Conservation (phyloP, 2,329 filamentous ascomycete genomes). For the Fonsecaea monophora region DNA sequence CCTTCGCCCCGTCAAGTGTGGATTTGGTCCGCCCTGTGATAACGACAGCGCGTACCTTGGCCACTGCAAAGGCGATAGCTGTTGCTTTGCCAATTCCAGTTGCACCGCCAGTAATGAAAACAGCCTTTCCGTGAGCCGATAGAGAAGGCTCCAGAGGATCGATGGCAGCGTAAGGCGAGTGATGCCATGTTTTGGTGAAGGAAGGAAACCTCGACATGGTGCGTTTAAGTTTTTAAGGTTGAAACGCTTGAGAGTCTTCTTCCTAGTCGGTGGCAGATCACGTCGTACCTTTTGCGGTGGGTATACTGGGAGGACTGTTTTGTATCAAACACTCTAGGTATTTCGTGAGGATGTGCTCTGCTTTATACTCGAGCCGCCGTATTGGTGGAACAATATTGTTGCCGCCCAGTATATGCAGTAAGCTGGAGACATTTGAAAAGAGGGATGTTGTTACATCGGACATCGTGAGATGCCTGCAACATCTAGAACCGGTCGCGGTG, state of each 20-base stretch:
- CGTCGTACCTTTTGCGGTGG: neutral
- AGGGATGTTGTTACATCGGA: neutral
- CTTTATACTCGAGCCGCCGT: neutral
- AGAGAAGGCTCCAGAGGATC: constrained; percentile 2
- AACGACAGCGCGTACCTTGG: constrained; percentile 8
- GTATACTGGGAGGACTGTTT: neutral
- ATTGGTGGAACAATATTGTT: neutral
- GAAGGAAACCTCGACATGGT: constrained; percentile 18
- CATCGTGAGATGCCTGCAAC: neutral
- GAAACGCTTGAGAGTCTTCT: no score
- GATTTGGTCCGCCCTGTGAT: constrained; percentile 16
- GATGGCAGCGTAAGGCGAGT: constrained; percentile 3
- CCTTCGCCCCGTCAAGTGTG: constrained; percentile 14
- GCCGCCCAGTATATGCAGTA: neutral
- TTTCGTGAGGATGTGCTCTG: neutral
- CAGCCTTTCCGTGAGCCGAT: constrained; percentile 17
- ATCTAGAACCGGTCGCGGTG: neutral
- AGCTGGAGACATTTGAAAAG: neutral
- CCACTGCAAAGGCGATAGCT: constrained; percentile 18
- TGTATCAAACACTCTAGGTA: neutral
- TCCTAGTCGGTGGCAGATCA: neutral
- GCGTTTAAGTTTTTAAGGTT: neutral
- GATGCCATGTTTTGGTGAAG: constrained; percentile 21
- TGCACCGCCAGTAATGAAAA: constrained; percentile 12
- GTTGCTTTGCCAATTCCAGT: constrained; percentile 23